phyloP scores from a whole-genome alignment of 805 yeast species.

The Metschnikowia reukaufii region DNA sequence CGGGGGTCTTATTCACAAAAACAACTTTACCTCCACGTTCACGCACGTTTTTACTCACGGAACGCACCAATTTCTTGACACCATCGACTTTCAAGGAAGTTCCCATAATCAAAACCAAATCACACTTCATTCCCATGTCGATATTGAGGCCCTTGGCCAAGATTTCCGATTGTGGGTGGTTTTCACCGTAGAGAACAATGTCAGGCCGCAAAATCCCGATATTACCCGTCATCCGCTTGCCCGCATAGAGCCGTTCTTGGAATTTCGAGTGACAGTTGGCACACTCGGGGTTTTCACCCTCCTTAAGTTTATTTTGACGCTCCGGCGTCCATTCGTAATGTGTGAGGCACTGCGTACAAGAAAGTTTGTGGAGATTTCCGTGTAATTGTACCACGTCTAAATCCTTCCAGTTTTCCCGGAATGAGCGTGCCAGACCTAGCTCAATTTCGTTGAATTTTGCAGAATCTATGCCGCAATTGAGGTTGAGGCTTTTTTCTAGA shows the following conservation, averaged over 20 bases:
- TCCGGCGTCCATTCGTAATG: constrained; percentile 62
- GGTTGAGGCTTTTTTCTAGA: constrained; percentile 64
- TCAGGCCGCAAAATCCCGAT: constrained; percentile 84
- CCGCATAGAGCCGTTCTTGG: constrained; percentile 56
- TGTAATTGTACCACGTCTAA: constrained; percentile 85
- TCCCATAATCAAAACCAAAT: constrained; percentile 82
- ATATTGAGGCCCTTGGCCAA: constrained; percentile 66
- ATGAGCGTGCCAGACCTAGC: constrained; percentile 19
- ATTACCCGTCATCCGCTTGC: constrained; percentile 70
- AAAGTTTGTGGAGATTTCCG: constrained; percentile 76
- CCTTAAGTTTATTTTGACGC: constrained; percentile 45
- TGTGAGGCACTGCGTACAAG: constrained; percentile 71
- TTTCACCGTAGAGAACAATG: constrained; percentile 90
- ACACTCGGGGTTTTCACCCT: constrained; percentile 78
- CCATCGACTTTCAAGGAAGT: constrained; percentile 92
- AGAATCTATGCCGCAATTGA: constrained; percentile 55
- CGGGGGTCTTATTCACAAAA: constrained; percentile 67
- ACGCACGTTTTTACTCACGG: constrained; percentile 67
- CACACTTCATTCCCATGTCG: constrained; percentile 71
- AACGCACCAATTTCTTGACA: constrained; percentile 72
- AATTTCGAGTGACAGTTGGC: constrained; percentile 60
- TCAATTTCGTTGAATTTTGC: constrained; percentile 27
- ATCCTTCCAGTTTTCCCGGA: constrained; percentile 53
- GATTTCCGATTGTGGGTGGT: constrained; percentile 84
- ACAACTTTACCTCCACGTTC: constrained; percentile 78